Base-by-base conservation (phyloP, 768 basidiomycete genomes). In the Termitomyces sp. region DNA sequence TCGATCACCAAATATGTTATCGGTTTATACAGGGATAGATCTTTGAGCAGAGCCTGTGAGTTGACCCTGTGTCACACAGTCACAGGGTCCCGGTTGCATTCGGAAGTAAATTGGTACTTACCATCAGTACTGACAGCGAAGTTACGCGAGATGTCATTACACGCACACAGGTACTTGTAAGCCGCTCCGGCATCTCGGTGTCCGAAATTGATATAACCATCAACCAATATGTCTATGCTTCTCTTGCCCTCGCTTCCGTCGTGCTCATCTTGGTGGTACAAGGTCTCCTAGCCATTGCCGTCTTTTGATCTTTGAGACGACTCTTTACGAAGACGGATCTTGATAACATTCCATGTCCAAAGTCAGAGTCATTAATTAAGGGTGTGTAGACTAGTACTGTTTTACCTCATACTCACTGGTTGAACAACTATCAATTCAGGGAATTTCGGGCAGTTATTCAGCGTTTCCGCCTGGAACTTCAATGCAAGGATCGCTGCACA, bases 401-500 rank as follows among this genome's bases (percentile, higher is more conserved):
- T 9, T 8, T 10, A 19, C 41, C 17, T 8, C 19, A 3, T 41
- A 41, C 41, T 17, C 38, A 10, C n/a, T 19, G 3, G n/a, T 41
- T 44, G 23, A 44, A 44, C 12, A 1, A 44, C 6, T 15, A 3
- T 21, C 43, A 44, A 44, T 6, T 3, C 15, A 53, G 41, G 41
- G 23, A 50, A 50, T 26, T 68, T 48, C 1, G 31, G 30, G 10
- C 47, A 48, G 14, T 9, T 48, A 31, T 35, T 48, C 47, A 48
- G 31, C 7, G 10, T 21, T 48, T 48, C 47, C 8, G 30, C 28
- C 76, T 41, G 72, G 74, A 66, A 65, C 5, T 79, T 71, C 55
- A 73, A 78, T 55, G 55, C 63, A 15, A 60, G 64, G 12, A 63
- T 78, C 30, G 60, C 68, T 7, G 52, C 65, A 46, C 70, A 63